Conservation (phyloP, 257 asterid genomes). For the Phtheirospermum japonicum region DNA sequence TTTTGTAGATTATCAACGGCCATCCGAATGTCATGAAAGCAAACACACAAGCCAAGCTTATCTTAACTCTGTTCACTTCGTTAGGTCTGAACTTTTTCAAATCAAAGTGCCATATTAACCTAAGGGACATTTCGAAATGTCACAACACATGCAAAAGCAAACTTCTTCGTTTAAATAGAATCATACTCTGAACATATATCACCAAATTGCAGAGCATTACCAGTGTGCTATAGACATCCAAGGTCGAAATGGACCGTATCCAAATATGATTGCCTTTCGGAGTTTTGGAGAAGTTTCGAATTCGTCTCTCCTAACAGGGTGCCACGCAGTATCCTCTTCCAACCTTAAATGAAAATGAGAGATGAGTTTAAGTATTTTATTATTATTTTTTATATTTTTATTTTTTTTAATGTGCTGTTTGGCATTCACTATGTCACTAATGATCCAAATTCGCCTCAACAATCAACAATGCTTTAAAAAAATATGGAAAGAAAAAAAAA, state of each 20-base stretch:
- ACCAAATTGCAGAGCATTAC: conserved; percentile 33
- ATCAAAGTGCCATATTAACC: conserved; percentile 79
- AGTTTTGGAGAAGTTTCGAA: conserved; percentile 48
- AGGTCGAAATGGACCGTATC: conserved; percentile 81
- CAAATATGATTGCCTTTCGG: conserved; percentile 73
- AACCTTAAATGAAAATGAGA: conserved; percentile 51
- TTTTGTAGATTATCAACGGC: conserved; percentile 75
- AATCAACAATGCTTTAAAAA: too few relatives aligned
- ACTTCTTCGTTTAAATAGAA: background rate
- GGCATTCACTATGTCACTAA: background rate
- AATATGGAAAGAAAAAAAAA: background rate
- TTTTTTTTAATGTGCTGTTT: background rate
- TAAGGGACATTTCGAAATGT: conserved; percentile 27
- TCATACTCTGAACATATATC: background rate
- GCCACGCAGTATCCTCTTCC: conserved; percentile 95
- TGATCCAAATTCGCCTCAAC: too few relatives aligned
- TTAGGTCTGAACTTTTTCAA: conserved; percentile 80
- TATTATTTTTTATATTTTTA: background rate
- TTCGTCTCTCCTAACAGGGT: conserved; percentile 62
- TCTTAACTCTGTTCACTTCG: conserved; percentile 87
- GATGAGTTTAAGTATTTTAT: conserved; percentile 10
- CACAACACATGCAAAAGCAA: conserved; percentile 12
- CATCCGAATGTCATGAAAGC: conserved; percentile 97
- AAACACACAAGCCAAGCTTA: conserved; percentile 87
- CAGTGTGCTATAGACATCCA: conserved; percentile 96